Evolutionary conservation across 169 alveolate genomes (phyloP).

Genomic region (Plasmodium gonderi): DNA sequence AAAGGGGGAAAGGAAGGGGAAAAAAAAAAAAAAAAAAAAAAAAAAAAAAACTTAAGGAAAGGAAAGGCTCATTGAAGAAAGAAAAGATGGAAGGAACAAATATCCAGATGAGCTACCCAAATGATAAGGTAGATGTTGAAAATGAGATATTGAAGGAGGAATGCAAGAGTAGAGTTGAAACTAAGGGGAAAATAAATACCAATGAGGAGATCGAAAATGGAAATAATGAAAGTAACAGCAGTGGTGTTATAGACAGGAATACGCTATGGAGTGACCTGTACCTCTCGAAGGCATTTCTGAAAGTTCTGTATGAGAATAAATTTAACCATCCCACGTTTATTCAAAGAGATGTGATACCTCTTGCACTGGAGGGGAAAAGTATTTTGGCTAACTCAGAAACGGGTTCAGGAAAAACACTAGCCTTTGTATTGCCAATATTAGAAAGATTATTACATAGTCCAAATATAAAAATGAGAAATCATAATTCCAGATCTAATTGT

Average conservation of each 20-base stretch:
- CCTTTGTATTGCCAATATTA: conserved; percentile 90
- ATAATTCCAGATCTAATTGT: conserved; percentile 29
- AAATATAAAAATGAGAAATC: conserved; percentile 78
- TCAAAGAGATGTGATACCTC: conserved; percentile 91
- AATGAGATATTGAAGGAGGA: neutral
- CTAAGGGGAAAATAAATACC: neutral
- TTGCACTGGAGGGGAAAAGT: conserved; percentile 89
- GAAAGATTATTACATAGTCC: conserved; percentile 88
- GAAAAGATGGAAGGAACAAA: neutral
- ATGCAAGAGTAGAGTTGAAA: neutral
- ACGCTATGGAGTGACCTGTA: conserved; percentile 61
- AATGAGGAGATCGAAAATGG: neutral
- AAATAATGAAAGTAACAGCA: neutral
- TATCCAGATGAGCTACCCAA: neutral
- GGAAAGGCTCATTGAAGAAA: too few relatives aligned
- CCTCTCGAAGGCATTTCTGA: conserved; percentile 49
- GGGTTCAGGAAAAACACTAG: conserved; percentile 94
- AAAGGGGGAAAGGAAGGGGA: neutral
- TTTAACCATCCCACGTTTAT: conserved; percentile 88
- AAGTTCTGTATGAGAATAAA: conserved; percentile 86
- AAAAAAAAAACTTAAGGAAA: neutral
- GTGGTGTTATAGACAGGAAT: conserved; percentile 18
- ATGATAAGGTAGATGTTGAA: neutral
- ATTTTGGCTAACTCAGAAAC: conserved; percentile 92
- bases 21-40: neutral